Percentiles rank a stretch among this genome's conserved stretches.
These are phyloP conservation scores for Penicillium aurantiogriseum DNA, from an alignment of 2,329 filamentous ascomycete species.

Conservation along the genomic window DNA sequence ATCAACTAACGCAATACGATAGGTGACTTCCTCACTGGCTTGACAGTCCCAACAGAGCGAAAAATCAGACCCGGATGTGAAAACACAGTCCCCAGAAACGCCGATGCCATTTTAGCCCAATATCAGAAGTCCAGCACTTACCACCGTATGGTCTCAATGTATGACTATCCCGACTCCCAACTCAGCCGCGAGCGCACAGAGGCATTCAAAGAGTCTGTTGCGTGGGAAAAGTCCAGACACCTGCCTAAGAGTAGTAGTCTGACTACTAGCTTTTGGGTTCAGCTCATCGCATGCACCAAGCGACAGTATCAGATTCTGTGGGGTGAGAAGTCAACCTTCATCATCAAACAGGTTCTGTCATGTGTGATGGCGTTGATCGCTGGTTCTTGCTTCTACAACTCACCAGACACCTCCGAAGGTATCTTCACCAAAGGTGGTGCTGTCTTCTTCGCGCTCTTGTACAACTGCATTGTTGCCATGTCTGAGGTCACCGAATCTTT, in stretches of 20 bases:
- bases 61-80: conserved; percentile 44
- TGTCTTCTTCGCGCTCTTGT: conserved; percentile 62
- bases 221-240: conserved; percentile 54
- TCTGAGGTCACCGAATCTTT: conserved; percentile 65
- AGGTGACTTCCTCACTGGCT: conserved; percentile 64
- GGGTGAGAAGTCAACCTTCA: conserved; percentile 62
- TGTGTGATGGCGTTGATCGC: conserved; percentile 60
- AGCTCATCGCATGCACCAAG: conserved; percentile 56
- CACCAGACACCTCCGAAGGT: conserved; percentile 56
- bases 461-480: conserved; percentile 60
- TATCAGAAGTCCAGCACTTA: conserved; percentile 56
- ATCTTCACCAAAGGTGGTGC: conserved; percentile 63
- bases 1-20: conserved; percentile 27
- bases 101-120: conserved; percentile 43
- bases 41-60: conserved; percentile 56
- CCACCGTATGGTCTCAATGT: conserved; percentile 54
- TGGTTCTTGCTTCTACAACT: conserved; percentile 66
- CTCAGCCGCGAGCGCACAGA: conserved; percentile 48
- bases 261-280: conserved; percentile 53
- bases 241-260: conserved; percentile 55
- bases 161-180: conserved; percentile 53
- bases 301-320: conserved; percentile 65
- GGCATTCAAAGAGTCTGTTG: conserved; percentile 55
- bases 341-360: conserved; percentile 61
- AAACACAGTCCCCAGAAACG: conserved; percentile 43